These are phyloP conservation scores for Neonectria sp. DNA, from an alignment of 2,329 filamentous ascomycete genomes.

Conservation along the genomic window DNA sequence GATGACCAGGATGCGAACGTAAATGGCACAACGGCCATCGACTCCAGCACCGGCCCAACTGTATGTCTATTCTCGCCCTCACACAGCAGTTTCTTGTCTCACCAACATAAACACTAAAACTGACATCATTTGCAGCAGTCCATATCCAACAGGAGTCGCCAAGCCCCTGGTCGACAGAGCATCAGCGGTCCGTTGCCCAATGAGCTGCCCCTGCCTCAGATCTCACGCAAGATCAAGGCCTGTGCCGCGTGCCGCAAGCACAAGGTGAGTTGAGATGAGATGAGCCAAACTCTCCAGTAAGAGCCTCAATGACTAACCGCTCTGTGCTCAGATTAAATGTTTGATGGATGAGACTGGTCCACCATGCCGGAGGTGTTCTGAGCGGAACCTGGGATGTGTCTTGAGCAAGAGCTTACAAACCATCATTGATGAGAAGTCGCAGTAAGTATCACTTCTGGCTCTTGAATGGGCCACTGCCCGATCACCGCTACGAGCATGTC, in stretches of 20 bases:
- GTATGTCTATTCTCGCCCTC: slow-evolving; percentile 11
- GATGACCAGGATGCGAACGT: slow-evolving; percentile 37
- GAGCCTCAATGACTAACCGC: background rate
- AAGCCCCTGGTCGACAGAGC: slow-evolving; percentile 39
- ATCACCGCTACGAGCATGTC: background rate
- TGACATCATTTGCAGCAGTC: slow-evolving; percentile 7
- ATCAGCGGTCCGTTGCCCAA: slow-evolving; percentile 26
- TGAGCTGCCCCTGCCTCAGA: slow-evolving; percentile 49
- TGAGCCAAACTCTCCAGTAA: too few relatives aligned
- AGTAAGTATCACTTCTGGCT: slow-evolving; percentile 45
- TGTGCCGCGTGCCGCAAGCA: slow-evolving; percentile 59
- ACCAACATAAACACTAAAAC: background rate
- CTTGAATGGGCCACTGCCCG: background rate
- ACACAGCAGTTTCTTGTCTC: background rate
- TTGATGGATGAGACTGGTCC: slow-evolving; percentile 58
- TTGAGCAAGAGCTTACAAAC: slow-evolving; percentile 60
- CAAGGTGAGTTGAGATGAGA: slow-evolving; percentile 49
- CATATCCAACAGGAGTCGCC: slow-evolving; percentile 32
- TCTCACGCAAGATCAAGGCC: slow-evolving; percentile 58
- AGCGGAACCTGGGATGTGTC: slow-evolving; percentile 55
- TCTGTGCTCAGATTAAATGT: slow-evolving; percentile 55
- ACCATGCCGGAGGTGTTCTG: slow-evolving; percentile 55
- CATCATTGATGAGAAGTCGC: slow-evolving; percentile 58
- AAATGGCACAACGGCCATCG: slow-evolving; percentile 13
- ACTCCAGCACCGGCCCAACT: slow-evolving; percentile 12